phyloP scores from a whole-genome alignment of 331 rosid species.

The Telfairia occidentalis region DNA sequence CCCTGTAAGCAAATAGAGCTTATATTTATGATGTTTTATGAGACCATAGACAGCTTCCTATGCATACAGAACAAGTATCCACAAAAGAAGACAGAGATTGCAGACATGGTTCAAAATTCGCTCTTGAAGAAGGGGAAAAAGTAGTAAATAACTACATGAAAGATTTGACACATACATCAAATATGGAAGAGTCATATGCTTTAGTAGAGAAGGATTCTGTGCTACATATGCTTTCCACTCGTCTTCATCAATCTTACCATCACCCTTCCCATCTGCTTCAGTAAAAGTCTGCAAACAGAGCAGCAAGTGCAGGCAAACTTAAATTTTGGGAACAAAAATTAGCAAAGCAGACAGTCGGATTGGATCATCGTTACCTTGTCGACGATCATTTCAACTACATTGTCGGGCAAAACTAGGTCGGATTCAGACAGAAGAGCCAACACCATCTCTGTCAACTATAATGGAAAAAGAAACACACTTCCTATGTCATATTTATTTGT shows the following conservation, averaged over 20 bases:
- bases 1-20: conserved; percentile 24
- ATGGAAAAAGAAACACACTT: not conserved
- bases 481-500: not conserved
- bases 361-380: not conserved
- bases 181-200: conserved; percentile 23
- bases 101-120: not conserved
- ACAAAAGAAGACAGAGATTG: not conserved
- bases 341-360: not conserved
- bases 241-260: not conserved
- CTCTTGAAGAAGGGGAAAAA: not conserved
- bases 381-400: not conserved
- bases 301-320: not conserved
- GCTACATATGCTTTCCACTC: not conserved
- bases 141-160: not conserved
- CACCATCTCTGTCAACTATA: not conserved
- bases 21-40: not conserved
- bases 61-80: not conserved
- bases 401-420: not conserved
- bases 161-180: conserved; percentile 5
- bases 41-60: not conserved
- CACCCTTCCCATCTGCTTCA: not conserved
- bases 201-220: conserved; percentile 14
- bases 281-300: not conserved
- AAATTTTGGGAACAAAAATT: not conserved
- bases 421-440: not conserved